Evolutionary conservation across 2,329 filamentous ascomycete species (phyloP), one percentile per base, ranked within the genome.

Genomic region (Tolypocladium pustulatum): DNA sequence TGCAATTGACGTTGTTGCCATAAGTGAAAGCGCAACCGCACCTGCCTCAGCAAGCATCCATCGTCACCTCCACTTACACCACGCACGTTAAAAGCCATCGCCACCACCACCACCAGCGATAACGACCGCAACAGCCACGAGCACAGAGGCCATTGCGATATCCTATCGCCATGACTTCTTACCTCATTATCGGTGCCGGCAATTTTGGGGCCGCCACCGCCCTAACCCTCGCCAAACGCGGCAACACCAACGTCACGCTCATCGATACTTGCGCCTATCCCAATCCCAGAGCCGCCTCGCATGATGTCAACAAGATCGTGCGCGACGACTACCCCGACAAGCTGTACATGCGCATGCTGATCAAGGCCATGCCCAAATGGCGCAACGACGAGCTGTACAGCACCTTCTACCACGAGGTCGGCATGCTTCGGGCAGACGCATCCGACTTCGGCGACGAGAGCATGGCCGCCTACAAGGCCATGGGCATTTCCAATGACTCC

Each of bases 321-420:
- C 70, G 74, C 37, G 72, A 75, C 61, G 74, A 76, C 63, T 76
- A 76, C 59, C 70, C 71, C 10, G 72, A 76, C 64, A 61, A 59
- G 38, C 67, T 73, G 38, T 76, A 75, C 63, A 76, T 75, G 69
- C 67, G 66, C 53, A 71, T 76, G 69, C 67, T 75, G 56, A 67
- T 66, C 52, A 70, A 70, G 61, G 74, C 73, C 61, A 76, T 76
- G 74, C 67, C 69, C 22, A 63, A 66, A 56, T 76, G 74, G 74
- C 66, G 72, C 40, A 55, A 63, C 22, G 75, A 81, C 55, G 75
- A 77, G 1, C 72, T 84, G n/a, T 82, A 81, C 71, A 75, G 74
- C 54, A 57, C 66, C 5, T 78, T 73, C 61, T 86, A 84, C 66
- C 81, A 85, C 65, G 76, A 81, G 62, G 81, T 81, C 0, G 83